Evolutionary conservation across 164 flowering plant genomes (phyloP).

Genomic region (Stephania cephalantha): DNA sequence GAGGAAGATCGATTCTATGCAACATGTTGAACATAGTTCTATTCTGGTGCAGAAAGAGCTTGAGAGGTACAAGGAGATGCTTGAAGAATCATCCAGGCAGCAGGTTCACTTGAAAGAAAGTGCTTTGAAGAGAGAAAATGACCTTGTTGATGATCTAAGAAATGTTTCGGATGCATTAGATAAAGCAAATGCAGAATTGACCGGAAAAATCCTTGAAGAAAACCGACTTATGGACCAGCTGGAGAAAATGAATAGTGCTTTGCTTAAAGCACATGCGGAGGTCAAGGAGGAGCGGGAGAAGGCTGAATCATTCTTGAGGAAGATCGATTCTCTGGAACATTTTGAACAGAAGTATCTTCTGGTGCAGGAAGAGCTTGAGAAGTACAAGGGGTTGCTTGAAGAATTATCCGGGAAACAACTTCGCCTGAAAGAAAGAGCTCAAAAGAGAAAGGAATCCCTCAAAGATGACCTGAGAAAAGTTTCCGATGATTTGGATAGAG

Average conservation of each 20-base stretch:
- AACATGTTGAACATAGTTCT: conserved; percentile 7
- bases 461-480: conserved; percentile 22
- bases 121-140: too few relatives aligned
- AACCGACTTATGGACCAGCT: conserved; percentile 17
- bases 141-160: too few relatives aligned
- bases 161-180: too few relatives aligned
- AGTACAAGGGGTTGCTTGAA: conserved; percentile 12
- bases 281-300: not conserved
- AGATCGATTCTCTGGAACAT: conserved; percentile 17
- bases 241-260: conserved; percentile 19
- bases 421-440: conserved; percentile 23
- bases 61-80: conserved; percentile 8
- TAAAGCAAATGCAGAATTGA: too few relatives aligned
- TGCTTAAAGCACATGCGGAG: conserved; percentile 18
- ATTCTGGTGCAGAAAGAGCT: conserved; percentile 17
- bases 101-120: conserved; percentile 16
- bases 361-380: conserved; percentile 25
- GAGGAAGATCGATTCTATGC: conserved; percentile 19
- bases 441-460: conserved; percentile 20
- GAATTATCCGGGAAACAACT: conserved; percentile 24
- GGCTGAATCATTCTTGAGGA: conserved; percentile 1
- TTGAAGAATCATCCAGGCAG: conserved; percentile 1
- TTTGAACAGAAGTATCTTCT: conserved; percentile 14
- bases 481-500: conserved; percentile 24
- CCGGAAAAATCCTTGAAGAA: too few relatives aligned